Evolutionary conservation across 2,329 filamentous ascomycete genomes (phyloP).

Genomic region (Cercospora sp.): DNA sequence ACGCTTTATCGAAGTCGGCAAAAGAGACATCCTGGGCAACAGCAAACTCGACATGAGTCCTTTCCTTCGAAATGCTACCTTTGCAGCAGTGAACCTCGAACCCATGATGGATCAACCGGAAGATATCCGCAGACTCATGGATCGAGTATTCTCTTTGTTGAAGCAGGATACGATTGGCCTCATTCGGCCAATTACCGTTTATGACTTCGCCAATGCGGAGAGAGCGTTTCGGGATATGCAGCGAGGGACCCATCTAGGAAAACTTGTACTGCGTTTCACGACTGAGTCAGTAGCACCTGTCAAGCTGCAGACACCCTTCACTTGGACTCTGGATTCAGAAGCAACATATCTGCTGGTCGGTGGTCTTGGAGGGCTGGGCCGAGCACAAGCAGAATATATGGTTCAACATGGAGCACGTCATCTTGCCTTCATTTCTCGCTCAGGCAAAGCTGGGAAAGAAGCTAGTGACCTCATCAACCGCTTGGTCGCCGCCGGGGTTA

Average conservation of each 20-base stretch:
- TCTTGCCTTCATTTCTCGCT: slow-evolving; percentile 2
- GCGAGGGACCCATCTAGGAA: too few species aligned
- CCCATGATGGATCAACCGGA: too few species aligned
- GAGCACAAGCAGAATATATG: slow-evolving; percentile 4
- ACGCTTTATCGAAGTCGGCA: slow-evolving; percentile 33
- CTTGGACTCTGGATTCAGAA: slow-evolving; percentile 11
- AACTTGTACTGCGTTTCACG: too few species aligned
- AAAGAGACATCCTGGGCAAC: slow-evolving; percentile 22
- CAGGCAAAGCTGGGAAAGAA: background rate
- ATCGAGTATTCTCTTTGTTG: too few species aligned
- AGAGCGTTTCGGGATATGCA: too few species aligned
- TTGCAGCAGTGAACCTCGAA: too few species aligned
- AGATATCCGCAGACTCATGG: too few species aligned
- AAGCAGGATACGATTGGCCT: too few species aligned
- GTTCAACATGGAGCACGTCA: slow-evolving; percentile 5
- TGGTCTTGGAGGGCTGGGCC: slow-evolving; percentile 14
- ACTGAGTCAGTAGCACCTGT: too few species aligned
- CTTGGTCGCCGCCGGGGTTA: background rate
- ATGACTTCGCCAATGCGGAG: too few species aligned
- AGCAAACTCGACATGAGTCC: slow-evolving; percentile 10
- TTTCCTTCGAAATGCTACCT: background rate
- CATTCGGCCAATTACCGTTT: too few species aligned
- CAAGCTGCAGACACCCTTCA: too few species aligned
- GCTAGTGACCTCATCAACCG: background rate
- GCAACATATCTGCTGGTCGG: slow-evolving; percentile 28